Percentiles rank a stretch among this genome's conserved stretches.
Conservation (phyloP, 2,329 filamentous ascomycete species). For the Cercospora sesami region DNA sequence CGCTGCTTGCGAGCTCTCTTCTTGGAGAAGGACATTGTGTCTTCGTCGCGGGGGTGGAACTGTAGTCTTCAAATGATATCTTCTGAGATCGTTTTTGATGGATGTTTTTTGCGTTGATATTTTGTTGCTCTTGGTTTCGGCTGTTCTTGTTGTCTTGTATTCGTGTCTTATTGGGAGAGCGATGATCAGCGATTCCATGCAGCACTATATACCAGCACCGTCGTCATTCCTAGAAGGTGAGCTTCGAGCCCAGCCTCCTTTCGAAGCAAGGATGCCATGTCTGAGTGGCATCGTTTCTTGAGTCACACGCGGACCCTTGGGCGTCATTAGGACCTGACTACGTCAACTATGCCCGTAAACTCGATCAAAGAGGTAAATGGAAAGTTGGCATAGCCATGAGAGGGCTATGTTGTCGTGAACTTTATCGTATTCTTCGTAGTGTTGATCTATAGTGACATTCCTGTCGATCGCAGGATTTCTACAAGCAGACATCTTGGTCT, state of each 20-base stretch:
- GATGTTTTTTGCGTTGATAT: no score
- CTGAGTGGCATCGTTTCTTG: neutral
- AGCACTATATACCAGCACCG: neutral
- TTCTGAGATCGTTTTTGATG: neutral
- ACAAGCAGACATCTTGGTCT: neutral
- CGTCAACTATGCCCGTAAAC: neutral
- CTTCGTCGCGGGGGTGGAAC: neutral
- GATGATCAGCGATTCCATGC: neutral
- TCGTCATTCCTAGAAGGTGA: conserved; percentile 2
- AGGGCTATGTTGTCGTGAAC: neutral
- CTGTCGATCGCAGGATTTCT: neutral
- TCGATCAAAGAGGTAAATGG: neutral
- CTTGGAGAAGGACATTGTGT: conserved; percentile 6
- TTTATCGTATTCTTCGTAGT: conserved; percentile 4
- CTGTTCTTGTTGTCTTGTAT: no score
- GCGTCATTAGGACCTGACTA: neutral
- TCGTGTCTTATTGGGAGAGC: neutral
- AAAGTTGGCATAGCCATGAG: conserved; percentile 4
- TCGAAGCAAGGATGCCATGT: conserved; percentile 9
- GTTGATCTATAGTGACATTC: neutral
- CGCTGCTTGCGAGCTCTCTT: conserved; percentile 8
- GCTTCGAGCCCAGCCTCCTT: conserved; percentile 1
- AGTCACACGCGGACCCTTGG: conserved; percentile 2
- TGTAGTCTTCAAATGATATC: no score
- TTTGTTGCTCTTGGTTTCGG: no score